Evolutionary conservation across 2,329 filamentous ascomycete species (phyloP).

Genomic region (Cladosporium sp.): DNA sequence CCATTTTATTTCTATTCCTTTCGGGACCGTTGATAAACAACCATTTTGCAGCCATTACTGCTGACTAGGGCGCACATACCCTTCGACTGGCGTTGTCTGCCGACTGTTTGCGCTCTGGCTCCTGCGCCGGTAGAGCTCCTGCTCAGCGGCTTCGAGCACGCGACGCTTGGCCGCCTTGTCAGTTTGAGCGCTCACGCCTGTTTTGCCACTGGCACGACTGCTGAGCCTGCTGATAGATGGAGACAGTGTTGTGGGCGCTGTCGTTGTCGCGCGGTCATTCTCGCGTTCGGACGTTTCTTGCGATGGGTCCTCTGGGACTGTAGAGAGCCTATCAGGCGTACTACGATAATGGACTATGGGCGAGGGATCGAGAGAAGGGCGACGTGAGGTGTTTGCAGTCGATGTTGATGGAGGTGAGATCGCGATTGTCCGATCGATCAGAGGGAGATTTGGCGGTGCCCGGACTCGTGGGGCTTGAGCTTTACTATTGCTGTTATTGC

Average conservation of each 20-base stretch:
- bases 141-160: conserved; percentile 35
- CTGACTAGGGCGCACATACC: conserved; percentile 28
- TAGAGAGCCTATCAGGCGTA: conserved; percentile 34
- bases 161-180: conserved; percentile 38
- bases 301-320: conserved; percentile 33
- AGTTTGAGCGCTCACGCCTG: conserved; percentile 25
- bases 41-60: background rate
- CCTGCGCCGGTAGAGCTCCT: conserved; percentile 27
- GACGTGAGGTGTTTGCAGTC: conserved; percentile 4
- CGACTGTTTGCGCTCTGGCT: conserved; percentile 29
- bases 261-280: conserved; percentile 18
- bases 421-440: conserved; percentile 36
- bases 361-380: background rate
- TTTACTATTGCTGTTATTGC: conserved; percentile 10
- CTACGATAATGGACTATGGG: conserved; percentile 1
- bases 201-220: conserved; percentile 24
- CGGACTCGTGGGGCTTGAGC: conserved; percentile 14
- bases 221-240: conserved; percentile 32
- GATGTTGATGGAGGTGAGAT: conserved; percentile 29
- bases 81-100: conserved; percentile 32
- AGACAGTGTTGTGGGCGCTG: conserved; percentile 20
- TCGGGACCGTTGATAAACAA: background rate
- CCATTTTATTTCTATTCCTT: background rate
- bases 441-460: background rate
- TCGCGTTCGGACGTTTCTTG: conserved; percentile 25